These are phyloP conservation scores for Dryas drummondii DNA, from an alignment of 306 rosid species.

Conservation along the genomic window DNA sequence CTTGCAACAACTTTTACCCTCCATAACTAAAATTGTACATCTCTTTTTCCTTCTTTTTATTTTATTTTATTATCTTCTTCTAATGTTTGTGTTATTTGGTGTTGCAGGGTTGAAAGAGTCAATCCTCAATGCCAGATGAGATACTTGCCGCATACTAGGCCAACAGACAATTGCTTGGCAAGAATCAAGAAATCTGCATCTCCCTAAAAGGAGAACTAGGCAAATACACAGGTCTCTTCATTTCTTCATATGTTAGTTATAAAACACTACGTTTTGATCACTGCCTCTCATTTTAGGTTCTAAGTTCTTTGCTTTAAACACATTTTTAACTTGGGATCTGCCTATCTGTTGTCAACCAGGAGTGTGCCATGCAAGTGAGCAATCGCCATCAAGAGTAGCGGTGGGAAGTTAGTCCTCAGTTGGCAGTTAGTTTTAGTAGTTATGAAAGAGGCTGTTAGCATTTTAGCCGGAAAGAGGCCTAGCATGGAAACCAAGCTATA, in stretches of 20 bases:
- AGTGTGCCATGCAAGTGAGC: too few relatives aligned
- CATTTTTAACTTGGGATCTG: too few relatives aligned
- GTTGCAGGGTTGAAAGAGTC: slow-evolving; percentile 53
- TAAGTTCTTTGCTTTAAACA: too few relatives aligned
- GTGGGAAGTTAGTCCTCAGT: too few relatives aligned
- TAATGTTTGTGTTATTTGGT: background rate
- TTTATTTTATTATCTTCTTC: background rate
- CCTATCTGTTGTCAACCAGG: too few relatives aligned
- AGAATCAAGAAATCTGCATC: slow-evolving; percentile 40
- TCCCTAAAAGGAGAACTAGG: background rate
- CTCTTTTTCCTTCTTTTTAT: too few relatives aligned
- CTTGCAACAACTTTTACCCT: background rate
- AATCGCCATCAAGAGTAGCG: too few relatives aligned
- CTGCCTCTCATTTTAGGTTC: too few relatives aligned
- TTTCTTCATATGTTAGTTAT: too few relatives aligned
- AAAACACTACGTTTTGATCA: too few relatives aligned
- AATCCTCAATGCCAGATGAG: slow-evolving; percentile 53
- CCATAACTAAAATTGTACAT: background rate
- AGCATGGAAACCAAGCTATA: background rate
- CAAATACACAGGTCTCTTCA: too few relatives aligned
- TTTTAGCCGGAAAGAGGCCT: background rate
- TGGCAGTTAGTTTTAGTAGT: background rate
- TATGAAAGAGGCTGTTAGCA: background rate
- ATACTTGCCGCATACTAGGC: slow-evolving; percentile 77
- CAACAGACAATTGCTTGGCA: slow-evolving; percentile 73